Percentiles rank a stretch among this genome's conserved stretches.
phyloP scores from a whole-genome alignment of 2,329 filamentous ascomycete genomes.

The Mycogone perniciosa region DNA sequence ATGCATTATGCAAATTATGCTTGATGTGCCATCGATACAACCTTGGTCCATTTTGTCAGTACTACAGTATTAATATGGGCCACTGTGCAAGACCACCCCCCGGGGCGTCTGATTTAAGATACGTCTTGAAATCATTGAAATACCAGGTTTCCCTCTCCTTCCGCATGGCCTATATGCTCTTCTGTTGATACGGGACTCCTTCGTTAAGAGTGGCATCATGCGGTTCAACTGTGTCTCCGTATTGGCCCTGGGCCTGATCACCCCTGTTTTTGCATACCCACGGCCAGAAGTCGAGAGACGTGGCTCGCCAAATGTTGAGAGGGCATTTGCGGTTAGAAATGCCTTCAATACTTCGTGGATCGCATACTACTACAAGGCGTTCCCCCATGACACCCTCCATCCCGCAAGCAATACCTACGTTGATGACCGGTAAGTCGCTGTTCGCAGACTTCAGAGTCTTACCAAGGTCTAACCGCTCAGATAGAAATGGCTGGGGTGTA shows the following conservation, averaged over 20 bases:
- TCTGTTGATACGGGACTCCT: neutral
- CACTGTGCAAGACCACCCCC: too few species aligned
- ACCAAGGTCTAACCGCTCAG: neutral
- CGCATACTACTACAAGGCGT: slow-evolving; percentile 68
- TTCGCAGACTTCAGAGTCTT: neutral
- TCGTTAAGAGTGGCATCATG: slow-evolving; percentile 3
- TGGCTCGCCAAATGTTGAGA: slow-evolving; percentile 25
- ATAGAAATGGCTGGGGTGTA: slow-evolving; percentile 77
- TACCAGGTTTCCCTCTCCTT: neutral
- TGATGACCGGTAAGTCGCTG: slow-evolving; percentile 58
- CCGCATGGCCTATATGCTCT: neutral
- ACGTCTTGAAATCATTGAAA: slow-evolving; percentile 8
- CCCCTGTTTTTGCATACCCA: slow-evolving; percentile 7
- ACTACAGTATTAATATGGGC: neutral
- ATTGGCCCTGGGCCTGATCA: slow-evolving; percentile 8
- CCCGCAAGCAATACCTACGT: slow-evolving; percentile 59
- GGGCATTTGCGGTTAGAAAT: slow-evolving; percentile 57
- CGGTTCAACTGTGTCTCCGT: neutral
- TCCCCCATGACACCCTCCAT: slow-evolving; percentile 68
- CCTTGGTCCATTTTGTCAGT: too few species aligned
- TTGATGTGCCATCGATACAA: too few species aligned
- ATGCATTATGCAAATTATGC: too few species aligned
- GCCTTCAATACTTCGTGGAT: slow-evolving; percentile 67
- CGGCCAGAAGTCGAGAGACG: neutral
- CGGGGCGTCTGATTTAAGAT: neutral